phyloP scores from a whole-genome alignment of 2,329 filamentous ascomycete genomes.

The Harringtonia lauricola region DNA sequence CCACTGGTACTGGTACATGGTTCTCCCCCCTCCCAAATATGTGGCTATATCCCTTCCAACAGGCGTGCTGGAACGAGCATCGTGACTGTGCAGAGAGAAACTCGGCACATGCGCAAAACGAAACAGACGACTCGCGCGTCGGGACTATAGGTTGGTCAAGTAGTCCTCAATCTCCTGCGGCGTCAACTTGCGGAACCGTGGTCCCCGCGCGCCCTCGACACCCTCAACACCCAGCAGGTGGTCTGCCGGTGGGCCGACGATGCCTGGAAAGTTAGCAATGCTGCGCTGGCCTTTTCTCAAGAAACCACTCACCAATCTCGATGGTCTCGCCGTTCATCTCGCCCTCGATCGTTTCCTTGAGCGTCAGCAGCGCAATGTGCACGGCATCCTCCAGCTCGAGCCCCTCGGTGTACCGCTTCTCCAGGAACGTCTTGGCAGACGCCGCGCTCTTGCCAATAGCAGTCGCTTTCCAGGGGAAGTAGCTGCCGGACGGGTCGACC shows the following conservation, averaged over 20 bases:
- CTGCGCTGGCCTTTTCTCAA: neutral
- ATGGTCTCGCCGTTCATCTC: conserved; percentile 99
- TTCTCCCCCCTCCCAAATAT: conserved; percentile 1
- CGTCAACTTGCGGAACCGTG: conserved; percentile 85
- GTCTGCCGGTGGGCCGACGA: conserved; percentile 88
- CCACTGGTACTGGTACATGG: conserved; percentile 11
- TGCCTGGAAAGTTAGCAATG: conserved; percentile 44
- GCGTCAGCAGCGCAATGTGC: conserved; percentile 89
- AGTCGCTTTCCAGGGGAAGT: conserved; percentile 99
- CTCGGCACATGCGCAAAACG: neutral
- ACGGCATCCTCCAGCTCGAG: conserved; percentile 96
- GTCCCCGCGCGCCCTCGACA: conserved; percentile 72
- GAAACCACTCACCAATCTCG: conserved; percentile 66
- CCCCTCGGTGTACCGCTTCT: conserved; percentile 97
- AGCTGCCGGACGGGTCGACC: conserved; percentile 96
- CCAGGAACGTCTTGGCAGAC: conserved; percentile 95
- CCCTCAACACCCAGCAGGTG: conserved; percentile 87
- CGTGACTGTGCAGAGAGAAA: conserved; percentile 1
- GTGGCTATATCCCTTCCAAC: neutral
- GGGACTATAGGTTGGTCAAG: conserved; percentile 81
- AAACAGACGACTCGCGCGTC: too few relatives aligned
- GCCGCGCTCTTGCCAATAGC: conserved; percentile 98
- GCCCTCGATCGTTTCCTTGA: conserved; percentile 98
- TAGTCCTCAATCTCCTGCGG: conserved; percentile 99
- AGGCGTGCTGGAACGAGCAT: neutral